These are phyloP conservation scores for Apiotrichum domesticum DNA, from an alignment of 1,284 basidiomycete genomes.

Conservation along the genomic window DNA sequence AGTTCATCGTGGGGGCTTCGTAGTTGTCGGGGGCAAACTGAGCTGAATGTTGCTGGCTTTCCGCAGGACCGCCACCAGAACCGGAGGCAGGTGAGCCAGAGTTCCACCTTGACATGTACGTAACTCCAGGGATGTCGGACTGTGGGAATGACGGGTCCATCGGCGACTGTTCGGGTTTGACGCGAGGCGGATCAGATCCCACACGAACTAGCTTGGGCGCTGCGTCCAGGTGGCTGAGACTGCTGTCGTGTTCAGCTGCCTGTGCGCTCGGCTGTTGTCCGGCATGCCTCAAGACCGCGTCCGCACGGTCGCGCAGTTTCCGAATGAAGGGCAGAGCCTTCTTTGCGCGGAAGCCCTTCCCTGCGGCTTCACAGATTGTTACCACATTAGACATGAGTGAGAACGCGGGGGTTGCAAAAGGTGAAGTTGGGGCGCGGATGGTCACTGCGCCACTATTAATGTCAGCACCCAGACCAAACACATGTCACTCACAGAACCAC, in stretches of 20 bases:
- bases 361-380: slow-evolving; percentile 38
- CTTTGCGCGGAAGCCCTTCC: slow-evolving; percentile 40
- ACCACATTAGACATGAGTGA: slow-evolving; percentile 37
- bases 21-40: background rate
- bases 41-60: background rate
- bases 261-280: background rate
- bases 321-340: slow-evolving; percentile 28
- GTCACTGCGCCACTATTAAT: slow-evolving; percentile 32
- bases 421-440: slow-evolving; percentile 36
- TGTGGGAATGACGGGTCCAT: background rate
- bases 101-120: background rate
- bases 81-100: background rate
- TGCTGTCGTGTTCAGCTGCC: slow-evolving; percentile 25
- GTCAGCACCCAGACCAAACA: too few relatives aligned
- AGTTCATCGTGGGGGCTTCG: slow-evolving; percentile 4
- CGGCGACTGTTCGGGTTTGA: slow-evolving; percentile 1
- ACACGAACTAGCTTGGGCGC: slow-evolving; percentile 28
- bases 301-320: background rate
- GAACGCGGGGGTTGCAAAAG: slow-evolving; percentile 40
- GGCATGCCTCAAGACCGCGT: background rate
- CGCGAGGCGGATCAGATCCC: background rate
- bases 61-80: background rate
- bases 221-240: slow-evolving; percentile 34
- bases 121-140: background rate
- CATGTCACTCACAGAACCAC: slow-evolving; percentile 37